A percentile compares a stretch with the other conserved stretches of the same genome.
Conservation (phyloP, 169 alveolate species). For the Cryptosporidium andersoni region DNA sequence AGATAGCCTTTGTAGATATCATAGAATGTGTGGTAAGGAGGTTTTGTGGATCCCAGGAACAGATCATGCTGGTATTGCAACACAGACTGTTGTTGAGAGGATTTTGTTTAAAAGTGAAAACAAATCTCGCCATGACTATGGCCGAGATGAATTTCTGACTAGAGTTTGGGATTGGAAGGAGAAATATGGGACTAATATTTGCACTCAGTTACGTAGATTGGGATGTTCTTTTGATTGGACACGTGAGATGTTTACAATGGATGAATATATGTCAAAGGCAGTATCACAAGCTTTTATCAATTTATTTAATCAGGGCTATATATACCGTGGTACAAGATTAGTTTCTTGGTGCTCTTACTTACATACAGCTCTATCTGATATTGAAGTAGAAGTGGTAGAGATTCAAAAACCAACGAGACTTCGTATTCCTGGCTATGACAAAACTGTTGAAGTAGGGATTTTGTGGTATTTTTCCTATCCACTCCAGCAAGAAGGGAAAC, state of each 20-base stretch:
- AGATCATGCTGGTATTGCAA: conserved; percentile 99
- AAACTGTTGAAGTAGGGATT: conserved; percentile 96
- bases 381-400: conserved; percentile 97
- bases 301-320: conserved; percentile 92
- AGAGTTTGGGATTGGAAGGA: conserved; percentile 98
- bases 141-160: conserved; percentile 94
- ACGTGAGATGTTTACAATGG: conserved; percentile 97
- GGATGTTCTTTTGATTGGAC: conserved; percentile 98
- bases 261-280: conserved; percentile 88
- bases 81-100: conserved; percentile 98
- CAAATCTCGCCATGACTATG: conserved; percentile 93
- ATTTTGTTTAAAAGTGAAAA: conserved; percentile 90
- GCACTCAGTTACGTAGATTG: conserved; percentile 86
- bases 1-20: conserved; percentile 94
- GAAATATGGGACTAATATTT: conserved; percentile 92
- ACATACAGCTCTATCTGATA: conserved; percentile 97
- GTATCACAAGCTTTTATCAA: conserved; percentile 96
- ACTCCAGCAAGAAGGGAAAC: conserved; percentile 85
- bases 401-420: conserved; percentile 88
- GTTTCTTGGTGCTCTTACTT: conserved; percentile 98
- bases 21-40: conserved; percentile 94
- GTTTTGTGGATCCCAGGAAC: conserved; percentile 99
- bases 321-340: conserved; percentile 94
- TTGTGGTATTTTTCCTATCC: conserved; percentile 94
- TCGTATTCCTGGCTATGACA: conserved; percentile 83